Percentiles rank a stretch among this genome's conserved stretches.
Conservation (phyloP, 768 basidiomycete species). For the Mycena capillaripes region DNA sequence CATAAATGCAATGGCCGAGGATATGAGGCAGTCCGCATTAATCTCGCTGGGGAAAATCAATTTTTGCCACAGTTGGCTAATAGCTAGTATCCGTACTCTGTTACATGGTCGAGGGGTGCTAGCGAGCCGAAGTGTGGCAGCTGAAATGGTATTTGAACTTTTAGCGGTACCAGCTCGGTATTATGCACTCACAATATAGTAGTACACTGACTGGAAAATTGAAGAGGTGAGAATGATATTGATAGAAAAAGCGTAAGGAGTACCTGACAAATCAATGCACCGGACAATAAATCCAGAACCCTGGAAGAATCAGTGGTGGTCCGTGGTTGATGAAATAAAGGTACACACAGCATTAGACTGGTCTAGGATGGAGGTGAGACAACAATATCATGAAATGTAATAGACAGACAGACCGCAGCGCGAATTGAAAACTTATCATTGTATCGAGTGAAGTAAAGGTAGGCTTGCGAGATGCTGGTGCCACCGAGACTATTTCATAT, state of each 20-base stretch:
- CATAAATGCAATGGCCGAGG: background rate
- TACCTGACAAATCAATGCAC: background rate
- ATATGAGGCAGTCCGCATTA: background rate
- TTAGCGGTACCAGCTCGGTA: too few species aligned
- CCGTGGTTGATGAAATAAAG: background rate
- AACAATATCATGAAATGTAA: background rate
- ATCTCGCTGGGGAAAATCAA: background rate
- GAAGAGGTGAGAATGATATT: too few species aligned
- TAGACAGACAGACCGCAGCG: background rate
- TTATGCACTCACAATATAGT: conserved; percentile 2
- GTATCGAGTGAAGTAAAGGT: conserved; percentile 14
- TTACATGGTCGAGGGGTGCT: background rate
- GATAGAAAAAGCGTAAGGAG: too few species aligned
- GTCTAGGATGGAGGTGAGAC: background rate
- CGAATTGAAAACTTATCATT: background rate
- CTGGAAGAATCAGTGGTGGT: background rate
- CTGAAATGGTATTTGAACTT: background rate
- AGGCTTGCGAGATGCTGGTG: background rate
- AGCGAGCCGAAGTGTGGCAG: background rate
- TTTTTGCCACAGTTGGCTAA: background rate
- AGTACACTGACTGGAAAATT: background rate
- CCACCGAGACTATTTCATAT: conserved; percentile 1
- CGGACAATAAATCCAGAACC: background rate
- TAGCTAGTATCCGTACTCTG: background rate
- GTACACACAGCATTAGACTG: background rate